phyloP scores from a whole-genome alignment of 805 yeast genomes.

The Priceomyces castillae region DNA sequence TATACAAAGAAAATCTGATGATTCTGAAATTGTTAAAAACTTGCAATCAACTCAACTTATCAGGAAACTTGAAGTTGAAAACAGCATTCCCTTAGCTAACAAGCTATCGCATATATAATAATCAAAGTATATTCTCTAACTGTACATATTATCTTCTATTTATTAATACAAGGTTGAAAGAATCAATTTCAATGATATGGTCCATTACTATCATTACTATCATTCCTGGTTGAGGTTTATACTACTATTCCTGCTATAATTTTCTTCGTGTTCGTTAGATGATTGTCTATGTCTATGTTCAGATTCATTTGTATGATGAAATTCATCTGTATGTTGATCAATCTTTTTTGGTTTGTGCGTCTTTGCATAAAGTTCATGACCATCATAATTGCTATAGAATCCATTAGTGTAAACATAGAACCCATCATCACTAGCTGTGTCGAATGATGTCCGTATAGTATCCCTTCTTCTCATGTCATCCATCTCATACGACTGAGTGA shows the following conservation, averaged over 20 bases:
- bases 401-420: conserved; percentile 43
- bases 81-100: conserved; percentile 1
- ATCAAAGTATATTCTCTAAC: neutral
- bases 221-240: too few relatives aligned
- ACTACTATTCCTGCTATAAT: too few relatives aligned
- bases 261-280: too few relatives aligned
- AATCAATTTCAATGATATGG: too few relatives aligned
- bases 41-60: conserved; percentile 23
- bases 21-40: conserved; percentile 10
- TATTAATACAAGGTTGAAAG: conserved; percentile 1
- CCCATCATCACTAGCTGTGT: conserved; percentile 41
- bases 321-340: neutral
- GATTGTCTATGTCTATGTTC: too few relatives aligned
- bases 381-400: conserved; percentile 28
- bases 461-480: conserved; percentile 34
- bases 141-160: conserved; percentile 1
- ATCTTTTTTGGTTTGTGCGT: neutral
- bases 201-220: too few relatives aligned
- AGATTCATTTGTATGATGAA: too few relatives aligned
- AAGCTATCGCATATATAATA: conserved; percentile 1
- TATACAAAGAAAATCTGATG: conserved; percentile 11
- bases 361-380: neutral
- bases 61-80: conserved; percentile 12
- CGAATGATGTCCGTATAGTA: conserved; percentile 17
- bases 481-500: conserved; percentile 24